These are phyloP conservation scores for Orbilia ellipsospora DNA, from an alignment of 2,329 filamentous ascomycete genomes.

Conservation along the genomic window DNA sequence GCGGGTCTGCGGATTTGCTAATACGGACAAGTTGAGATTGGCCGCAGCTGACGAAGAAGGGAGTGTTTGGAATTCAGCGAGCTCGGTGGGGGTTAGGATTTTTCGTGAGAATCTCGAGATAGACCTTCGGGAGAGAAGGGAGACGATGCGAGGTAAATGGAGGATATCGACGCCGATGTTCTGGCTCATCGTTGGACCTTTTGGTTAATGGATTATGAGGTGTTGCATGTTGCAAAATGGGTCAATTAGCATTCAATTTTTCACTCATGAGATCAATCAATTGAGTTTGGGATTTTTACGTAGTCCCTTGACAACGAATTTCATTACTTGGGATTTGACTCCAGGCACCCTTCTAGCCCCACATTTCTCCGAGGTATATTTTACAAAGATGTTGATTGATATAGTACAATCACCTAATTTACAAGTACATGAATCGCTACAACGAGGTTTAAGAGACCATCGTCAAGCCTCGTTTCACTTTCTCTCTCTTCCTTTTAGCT, in stretches of 20 bases:
- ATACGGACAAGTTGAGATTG: slow-evolving; percentile 1
- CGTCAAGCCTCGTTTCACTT: slow-evolving; percentile 36
- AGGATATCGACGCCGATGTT: slow-evolving; percentile 59
- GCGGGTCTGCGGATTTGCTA: slow-evolving; percentile 33
- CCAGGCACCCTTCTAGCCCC: no score
- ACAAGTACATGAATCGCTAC: background rate
- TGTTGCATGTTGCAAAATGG: no score
- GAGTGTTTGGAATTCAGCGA: slow-evolving; percentile 44
- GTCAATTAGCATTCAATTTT: no score
- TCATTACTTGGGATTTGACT: no score
- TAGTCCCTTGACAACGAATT: no score
- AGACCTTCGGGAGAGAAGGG: slow-evolving; percentile 55
- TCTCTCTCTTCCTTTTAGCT: slow-evolving; percentile 73
- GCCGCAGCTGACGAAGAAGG: background rate
- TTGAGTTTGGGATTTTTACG: no score
- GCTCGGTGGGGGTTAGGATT: slow-evolving; percentile 57
- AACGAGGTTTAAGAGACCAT: slow-evolving; percentile 8
- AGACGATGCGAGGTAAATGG: slow-evolving; percentile 57
- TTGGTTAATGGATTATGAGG: no score
- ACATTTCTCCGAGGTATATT: no score
- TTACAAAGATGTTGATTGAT: background rate
- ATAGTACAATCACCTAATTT: slow-evolving; percentile 19
- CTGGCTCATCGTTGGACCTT: slow-evolving; percentile 23
- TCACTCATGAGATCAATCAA: no score
- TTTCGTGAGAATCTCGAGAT: slow-evolving; percentile 55